Conservation (phyloP, 495 filamentous ascomycete species). For the Sabuloglossum arenarium region DNA sequence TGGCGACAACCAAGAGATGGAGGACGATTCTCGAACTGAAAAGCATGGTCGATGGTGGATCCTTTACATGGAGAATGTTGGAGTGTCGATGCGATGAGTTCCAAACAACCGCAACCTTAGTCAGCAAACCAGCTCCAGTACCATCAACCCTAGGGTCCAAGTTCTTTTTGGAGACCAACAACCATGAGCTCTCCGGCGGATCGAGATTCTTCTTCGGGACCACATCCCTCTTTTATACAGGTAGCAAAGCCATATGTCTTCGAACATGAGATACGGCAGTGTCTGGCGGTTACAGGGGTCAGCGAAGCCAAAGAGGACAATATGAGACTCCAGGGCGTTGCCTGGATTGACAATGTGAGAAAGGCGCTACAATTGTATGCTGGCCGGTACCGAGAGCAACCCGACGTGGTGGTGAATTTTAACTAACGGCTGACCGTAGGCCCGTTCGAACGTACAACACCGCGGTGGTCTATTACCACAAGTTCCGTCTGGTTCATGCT, state of each 20-base stretch:
- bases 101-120: too few relatives aligned
- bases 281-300: conserved; percentile 30
- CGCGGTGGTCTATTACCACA: conserved; percentile 70
- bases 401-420: neutral
- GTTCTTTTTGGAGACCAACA: neutral
- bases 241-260: conserved; percentile 48
- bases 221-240: conserved; percentile 52
- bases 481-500: conserved; percentile 60
- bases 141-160: neutral
- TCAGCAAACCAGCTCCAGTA: neutral
- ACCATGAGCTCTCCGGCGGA: neutral
- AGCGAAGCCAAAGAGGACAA: conserved; percentile 44
- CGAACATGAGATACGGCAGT: conserved; percentile 37
- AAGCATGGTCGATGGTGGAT: neutral
- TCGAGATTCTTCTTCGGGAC: conserved; percentile 14
- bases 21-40: neutral
- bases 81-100: too few relatives aligned
- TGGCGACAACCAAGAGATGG: neutral
- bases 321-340: conserved; percentile 51
- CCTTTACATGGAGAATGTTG: neutral
- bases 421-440: conserved; percentile 16
- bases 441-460: conserved; percentile 73
- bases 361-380: conserved; percentile 45
- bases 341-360: conserved; percentile 63
- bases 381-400: neutral